Percentiles rank a stretch among this genome's conserved stretches.
Evolutionary conservation across 225 moss, liverwort and hornwort species (phyloP).

Genomic region (Takakia lepidozioides): DNA sequence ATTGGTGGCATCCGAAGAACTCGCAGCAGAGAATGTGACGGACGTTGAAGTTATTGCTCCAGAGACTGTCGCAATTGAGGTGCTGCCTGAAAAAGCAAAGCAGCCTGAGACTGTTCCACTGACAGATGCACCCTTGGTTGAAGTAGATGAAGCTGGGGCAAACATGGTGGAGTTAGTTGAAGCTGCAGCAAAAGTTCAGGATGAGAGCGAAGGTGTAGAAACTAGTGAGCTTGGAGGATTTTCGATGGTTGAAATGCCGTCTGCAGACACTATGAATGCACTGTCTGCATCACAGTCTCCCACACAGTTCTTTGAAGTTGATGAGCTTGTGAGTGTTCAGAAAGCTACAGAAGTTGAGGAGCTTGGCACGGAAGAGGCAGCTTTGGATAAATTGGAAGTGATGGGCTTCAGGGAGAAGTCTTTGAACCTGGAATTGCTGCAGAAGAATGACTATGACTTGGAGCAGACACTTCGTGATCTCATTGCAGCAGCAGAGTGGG

Average conservation of each 20-base stretch:
- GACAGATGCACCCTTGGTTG: no score
- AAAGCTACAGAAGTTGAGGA: conserved; percentile 8
- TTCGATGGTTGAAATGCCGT: conserved; percentile 87
- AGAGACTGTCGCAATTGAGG: not conserved
- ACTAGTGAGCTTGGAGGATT: conserved; percentile 75
- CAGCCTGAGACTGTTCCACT: no score
- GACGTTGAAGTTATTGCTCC: not conserved
- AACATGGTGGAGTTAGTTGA: not conserved
- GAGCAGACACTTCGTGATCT: conserved; percentile 74
- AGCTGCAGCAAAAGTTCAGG: conserved; percentile 26
- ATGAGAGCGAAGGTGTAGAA: conserved; percentile 43
- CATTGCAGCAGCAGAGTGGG: conserved; percentile 80
- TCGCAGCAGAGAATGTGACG: conserved; percentile 21
- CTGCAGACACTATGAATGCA: conserved; percentile 8
- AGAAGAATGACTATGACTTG: conserved; percentile 65
- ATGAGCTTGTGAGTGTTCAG: no score
- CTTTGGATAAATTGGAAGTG: conserved; percentile 45
- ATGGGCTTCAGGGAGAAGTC: conserved; percentile 76
- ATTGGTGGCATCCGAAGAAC: conserved; percentile 21
- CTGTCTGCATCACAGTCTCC: not conserved
- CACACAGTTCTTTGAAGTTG: not conserved
- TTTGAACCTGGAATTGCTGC: conserved; percentile 61
- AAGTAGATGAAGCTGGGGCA: conserved; percentile 4
- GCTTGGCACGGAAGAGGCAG: conserved; percentile 13
- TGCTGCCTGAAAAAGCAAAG: no score